Percentiles rank a stretch among this genome's conserved stretches.
phyloP scores from a whole-genome alignment of 768 basidiomycete species.

The Hysterangium stoloniferum region DNA sequence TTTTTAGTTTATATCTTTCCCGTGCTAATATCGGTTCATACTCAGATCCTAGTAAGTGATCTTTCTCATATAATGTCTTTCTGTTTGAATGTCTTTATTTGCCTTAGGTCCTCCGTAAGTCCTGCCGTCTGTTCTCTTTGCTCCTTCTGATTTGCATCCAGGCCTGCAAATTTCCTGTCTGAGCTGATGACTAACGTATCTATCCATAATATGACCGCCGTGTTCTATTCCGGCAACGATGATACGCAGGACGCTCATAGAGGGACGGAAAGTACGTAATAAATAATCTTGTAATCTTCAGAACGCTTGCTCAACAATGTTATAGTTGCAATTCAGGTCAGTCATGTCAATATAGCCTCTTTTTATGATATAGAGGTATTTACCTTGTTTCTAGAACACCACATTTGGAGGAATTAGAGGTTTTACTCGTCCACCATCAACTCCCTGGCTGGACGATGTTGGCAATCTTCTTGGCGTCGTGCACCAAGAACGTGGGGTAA shows the following conservation, averaged over 20 bases:
- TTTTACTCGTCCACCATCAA: conserved; percentile 60
- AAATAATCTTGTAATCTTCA: background rate
- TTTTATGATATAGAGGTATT: conserved; percentile 48
- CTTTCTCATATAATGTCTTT: background rate
- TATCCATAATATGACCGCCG: conserved; percentile 39
- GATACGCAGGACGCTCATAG: conserved; percentile 58
- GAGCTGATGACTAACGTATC: conserved; percentile 63
- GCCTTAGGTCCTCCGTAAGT: conserved; percentile 10
- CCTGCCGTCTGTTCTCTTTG: background rate
- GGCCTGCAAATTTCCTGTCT: conserved; percentile 55
- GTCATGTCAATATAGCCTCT: conserved; percentile 11
- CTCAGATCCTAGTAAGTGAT: conserved; percentile 10
- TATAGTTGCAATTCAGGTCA: conserved; percentile 9
- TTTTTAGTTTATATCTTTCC: background rate
- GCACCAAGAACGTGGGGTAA: conserved; percentile 64
- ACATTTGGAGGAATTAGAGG: conserved; percentile 74
- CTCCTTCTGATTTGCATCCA: conserved; percentile 21
- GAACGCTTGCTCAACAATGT: background rate
- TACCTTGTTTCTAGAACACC: conserved; percentile 43
- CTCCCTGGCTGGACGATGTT: conserved; percentile 55
- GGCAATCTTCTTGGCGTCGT: conserved; percentile 59
- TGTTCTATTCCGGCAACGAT: conserved; percentile 63
- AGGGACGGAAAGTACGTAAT: conserved; percentile 47
- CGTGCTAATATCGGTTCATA: background rate
- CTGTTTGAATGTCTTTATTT: background rate